Evolutionary conservation across 805 yeast species (phyloP), one percentile per base, ranked within the genome.

Genomic region (Wickerhamiella musiphila): DNA sequence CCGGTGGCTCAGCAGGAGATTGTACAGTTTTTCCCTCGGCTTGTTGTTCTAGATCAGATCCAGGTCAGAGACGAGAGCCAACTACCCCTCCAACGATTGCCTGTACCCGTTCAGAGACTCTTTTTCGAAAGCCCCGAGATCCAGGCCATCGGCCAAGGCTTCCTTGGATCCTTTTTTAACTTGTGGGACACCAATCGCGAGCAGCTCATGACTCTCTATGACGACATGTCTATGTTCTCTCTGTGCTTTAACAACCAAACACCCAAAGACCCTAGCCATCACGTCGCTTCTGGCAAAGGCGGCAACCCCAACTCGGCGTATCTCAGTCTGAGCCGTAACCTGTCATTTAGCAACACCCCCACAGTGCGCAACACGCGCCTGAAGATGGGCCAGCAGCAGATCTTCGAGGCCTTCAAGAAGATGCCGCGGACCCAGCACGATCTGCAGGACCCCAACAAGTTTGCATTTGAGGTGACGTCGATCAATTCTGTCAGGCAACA

Each of bases 211-310:
- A 64, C 66, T 26, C 58, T 90, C 19, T 90, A 90, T 51, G 81
- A 90, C 32, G 67, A 68, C 29, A 77, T 75, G 46, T 81, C 95
- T 0, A 79, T 77, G 48, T 86, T 90, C 46, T 83, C 95, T 0
- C 50, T 77, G 34, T 76, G 78, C 38, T 70, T 75, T 15, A 92
- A 82, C 54, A 60, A 79, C 1, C 58, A 73, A 0, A 75, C 76
- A 28, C 86, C 93, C 6, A 61, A 66, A 33, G 36, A 43, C 6
- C 36, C 49, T 5, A 41, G 40, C 20, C 20, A 34, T 4, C 31
- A 27, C 9, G 6, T 28, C 26, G 28, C 23, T 10, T 24, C 17
- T 23, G 44, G 31, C 24, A 39, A 32, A 35, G 51, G 33, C 48
- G 37, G 35, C 12, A 26, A 17, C 18, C 29, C 23, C 8, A 21